phyloP scores from a whole-genome alignment of 2,329 filamentous ascomycete genomes.

The Fusarium piperis region DNA sequence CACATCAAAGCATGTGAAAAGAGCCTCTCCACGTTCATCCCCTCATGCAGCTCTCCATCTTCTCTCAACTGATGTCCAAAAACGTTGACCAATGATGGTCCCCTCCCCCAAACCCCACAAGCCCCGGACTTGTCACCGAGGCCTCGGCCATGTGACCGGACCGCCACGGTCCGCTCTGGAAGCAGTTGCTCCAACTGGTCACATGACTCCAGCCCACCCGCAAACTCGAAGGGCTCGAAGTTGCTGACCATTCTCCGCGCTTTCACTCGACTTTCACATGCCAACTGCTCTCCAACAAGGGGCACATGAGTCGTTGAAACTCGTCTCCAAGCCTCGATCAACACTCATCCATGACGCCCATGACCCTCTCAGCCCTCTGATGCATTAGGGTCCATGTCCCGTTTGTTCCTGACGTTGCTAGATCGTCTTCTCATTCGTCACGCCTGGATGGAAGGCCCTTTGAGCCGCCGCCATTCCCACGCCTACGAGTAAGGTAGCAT shows the following conservation, averaged over 20 bases:
- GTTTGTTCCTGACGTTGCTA: neutral
- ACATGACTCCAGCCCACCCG: conserved; percentile 21
- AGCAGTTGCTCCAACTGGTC: neutral
- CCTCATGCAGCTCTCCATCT: conserved; percentile 8
- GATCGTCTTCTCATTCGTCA: conserved; percentile 1
- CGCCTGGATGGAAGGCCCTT: neutral
- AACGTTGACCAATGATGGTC: conserved; percentile 15
- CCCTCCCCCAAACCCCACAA: conserved; percentile 30
- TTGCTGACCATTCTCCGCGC: neutral
- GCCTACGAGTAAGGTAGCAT: conserved; percentile 24
- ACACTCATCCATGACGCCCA: conserved; percentile 21
- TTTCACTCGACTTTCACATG: conserved; percentile 27
- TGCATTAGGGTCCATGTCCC: neutral
- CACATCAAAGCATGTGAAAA: conserved; percentile 24
- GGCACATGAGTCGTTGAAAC: conserved; percentile 24
- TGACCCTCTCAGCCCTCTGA: conserved; percentile 5
- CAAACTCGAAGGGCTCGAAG: neutral
- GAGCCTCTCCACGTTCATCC: conserved; percentile 5
- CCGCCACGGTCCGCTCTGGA: neutral
- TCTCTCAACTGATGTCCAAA: neutral
- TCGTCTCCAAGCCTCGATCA: conserved; percentile 9
- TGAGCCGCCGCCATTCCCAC: conserved; percentile 26
- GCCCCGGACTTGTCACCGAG: conserved; percentile 35
- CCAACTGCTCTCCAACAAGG: neutral
- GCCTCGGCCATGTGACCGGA: conserved; percentile 31